A percentile compares a stretch with the other conserved stretches of the same genome.
These are phyloP conservation scores for Globisporangium lucens DNA, from an alignment of 352 stramenopile species.

Conservation along the genomic window DNA sequence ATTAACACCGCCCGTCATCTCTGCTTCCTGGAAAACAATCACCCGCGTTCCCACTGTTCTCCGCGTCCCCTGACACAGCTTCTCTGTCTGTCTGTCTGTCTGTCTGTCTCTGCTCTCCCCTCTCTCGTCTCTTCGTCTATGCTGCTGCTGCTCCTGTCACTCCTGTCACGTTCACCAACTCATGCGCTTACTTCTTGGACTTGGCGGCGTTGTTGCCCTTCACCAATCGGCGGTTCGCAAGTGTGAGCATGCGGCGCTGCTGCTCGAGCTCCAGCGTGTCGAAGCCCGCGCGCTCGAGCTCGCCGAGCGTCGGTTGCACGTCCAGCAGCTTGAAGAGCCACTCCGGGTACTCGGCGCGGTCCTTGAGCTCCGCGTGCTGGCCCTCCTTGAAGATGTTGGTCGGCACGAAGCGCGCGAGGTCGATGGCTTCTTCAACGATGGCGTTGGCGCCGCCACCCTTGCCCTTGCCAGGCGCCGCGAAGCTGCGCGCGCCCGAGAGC, in stretches of 20 bases:
- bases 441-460: conserved; percentile 56
- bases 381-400: conserved; percentile 87
- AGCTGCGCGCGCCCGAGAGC: conserved; percentile 40
- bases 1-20: not conserved
- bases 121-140: not conserved
- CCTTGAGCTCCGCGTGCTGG: conserved; percentile 76
- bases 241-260: conserved; percentile 74
- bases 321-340: conserved; percentile 85
- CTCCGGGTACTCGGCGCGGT: conserved; percentile 73
- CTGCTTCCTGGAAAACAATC: not conserved
- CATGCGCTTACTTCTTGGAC: conserved; percentile 75
- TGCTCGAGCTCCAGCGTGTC: conserved; percentile 75
- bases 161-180: not conserved
- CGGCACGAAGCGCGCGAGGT: conserved; percentile 71
- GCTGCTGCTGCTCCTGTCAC: not conserved
- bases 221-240: conserved; percentile 66
- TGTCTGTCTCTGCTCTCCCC: not conserved
- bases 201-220: conserved; percentile 79
- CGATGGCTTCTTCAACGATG: conserved; percentile 66
- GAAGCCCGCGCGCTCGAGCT: conserved; percentile 77
- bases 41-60: not conserved
- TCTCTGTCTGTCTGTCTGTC: not conserved
- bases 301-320: conserved; percentile 62
- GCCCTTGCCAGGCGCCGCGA: conserved; percentile 56
- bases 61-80: not conserved